These are phyloP conservation scores for Claviceps sp. DNA, from an alignment of 2,329 filamentous ascomycete species.

Conservation along the genomic window DNA sequence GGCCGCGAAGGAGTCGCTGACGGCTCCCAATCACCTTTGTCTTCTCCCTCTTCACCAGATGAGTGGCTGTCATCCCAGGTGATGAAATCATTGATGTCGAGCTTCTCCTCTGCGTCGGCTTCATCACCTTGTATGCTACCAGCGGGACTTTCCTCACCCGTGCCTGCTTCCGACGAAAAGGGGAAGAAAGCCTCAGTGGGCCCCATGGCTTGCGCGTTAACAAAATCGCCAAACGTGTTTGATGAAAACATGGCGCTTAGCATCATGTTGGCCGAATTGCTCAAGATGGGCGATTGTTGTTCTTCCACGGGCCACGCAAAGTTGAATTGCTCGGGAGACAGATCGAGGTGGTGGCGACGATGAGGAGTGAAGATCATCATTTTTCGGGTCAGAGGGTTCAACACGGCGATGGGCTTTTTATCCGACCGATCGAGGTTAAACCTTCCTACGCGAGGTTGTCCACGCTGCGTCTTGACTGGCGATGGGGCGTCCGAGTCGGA, in stretches of 20 bases:
- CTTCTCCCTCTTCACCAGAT: slow-evolving; percentile 45
- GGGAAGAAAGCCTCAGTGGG: slow-evolving; percentile 67
- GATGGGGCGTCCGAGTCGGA: slow-evolving; percentile 38
- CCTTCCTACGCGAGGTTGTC: slow-evolving; percentile 39
- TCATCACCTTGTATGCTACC: slow-evolving; percentile 33
- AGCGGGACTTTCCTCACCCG: slow-evolving; percentile 34
- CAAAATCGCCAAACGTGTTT: slow-evolving; percentile 40
- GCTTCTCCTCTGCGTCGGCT: slow-evolving; percentile 50
- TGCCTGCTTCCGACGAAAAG: slow-evolving; percentile 46
- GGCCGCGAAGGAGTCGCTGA: slow-evolving; percentile 39
- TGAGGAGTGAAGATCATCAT: slow-evolving; percentile 52
- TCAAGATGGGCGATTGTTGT: slow-evolving; percentile 43
- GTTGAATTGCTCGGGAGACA: slow-evolving; percentile 43
- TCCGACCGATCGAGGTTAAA: slow-evolving; percentile 41
- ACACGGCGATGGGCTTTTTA: slow-evolving; percentile 44
- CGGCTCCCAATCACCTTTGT: slow-evolving; percentile 28
- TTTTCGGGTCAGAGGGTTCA: slow-evolving; percentile 43
- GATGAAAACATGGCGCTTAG: slow-evolving; percentile 56
- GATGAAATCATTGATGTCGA: slow-evolving; percentile 62
- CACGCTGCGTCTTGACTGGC: slow-evolving; percentile 32
- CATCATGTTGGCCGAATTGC: slow-evolving; percentile 63
- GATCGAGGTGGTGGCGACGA: slow-evolving; percentile 32
- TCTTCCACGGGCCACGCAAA: slow-evolving; percentile 30
- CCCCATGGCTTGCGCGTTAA: slow-evolving; percentile 54
- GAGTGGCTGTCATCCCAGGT: slow-evolving; percentile 47